Percentiles rank a stretch among this genome's conserved stretches.
phyloP scores from a whole-genome alignment of 257 asterid species.

The Cordia subcordata region DNA sequence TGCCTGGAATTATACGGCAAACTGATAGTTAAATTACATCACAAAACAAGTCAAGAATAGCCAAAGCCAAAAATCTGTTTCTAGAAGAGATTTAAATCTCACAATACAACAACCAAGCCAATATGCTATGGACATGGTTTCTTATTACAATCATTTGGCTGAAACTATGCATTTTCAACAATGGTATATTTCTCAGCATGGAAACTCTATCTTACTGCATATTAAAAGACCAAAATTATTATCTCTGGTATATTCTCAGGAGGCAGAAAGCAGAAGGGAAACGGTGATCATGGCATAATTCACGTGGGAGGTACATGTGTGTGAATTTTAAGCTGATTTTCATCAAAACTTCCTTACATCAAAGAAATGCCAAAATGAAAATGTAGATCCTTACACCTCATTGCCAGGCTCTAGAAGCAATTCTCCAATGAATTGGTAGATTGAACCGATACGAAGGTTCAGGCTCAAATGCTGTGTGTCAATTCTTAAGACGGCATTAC shows the following conservation, averaged over 20 bases:
- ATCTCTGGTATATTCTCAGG: too few species aligned
- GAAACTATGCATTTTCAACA: too few species aligned
- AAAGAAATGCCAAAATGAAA: conserved; percentile 1
- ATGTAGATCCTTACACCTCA: conserved; percentile 40
- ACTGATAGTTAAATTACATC: not conserved
- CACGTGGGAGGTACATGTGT: too few species aligned
- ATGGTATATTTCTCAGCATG: too few species aligned
- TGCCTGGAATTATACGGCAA: conserved; percentile 42
- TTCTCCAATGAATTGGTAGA: conserved; percentile 89
- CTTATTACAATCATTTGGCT: too few species aligned
- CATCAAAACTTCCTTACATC: not conserved
- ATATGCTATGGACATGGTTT: too few species aligned
- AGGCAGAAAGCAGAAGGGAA: too few species aligned
- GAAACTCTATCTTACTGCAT: too few species aligned
- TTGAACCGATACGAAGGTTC: conserved; percentile 60
- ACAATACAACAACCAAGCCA: too few species aligned
- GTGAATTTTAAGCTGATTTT: not conserved
- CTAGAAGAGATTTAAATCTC: too few species aligned
- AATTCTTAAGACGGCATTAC: conserved; percentile 52
- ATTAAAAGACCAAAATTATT: too few species aligned
- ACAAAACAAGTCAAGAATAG: not conserved
- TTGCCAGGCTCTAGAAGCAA: conserved; percentile 47
- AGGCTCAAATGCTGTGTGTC: conserved; percentile 59
- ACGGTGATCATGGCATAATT: too few species aligned
- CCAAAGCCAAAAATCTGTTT: not conserved